Evolutionary conservation across 495 filamentous ascomycete species (phyloP).

Genomic region (Annulohypoxylon moriforme): DNA sequence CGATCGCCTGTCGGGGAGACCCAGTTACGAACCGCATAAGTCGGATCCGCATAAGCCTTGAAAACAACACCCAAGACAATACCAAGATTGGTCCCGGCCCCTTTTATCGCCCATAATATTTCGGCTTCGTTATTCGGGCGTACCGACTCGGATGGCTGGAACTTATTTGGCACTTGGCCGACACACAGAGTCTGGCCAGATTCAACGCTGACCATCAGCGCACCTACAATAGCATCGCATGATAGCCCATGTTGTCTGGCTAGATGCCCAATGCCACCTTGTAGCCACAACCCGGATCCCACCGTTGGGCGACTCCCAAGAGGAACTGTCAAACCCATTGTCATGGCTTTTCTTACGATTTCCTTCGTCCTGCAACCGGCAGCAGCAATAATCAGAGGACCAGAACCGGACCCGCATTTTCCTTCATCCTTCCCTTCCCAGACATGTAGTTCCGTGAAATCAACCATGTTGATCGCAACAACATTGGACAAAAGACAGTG

Average conservation of each 20-base stretch:
- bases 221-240: conserved; percentile 71
- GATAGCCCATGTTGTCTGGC: conserved; percentile 67
- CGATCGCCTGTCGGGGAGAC: conserved; percentile 58
- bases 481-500: no score
- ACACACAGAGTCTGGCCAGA: conserved; percentile 62
- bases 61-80: conserved; percentile 71
- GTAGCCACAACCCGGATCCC: conserved; percentile 70
- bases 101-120: conserved; percentile 70
- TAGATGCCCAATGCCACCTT: conserved; percentile 73
- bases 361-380: conserved; percentile 68
- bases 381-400: conserved; percentile 61
- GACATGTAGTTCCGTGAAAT: no score
- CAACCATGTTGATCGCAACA: no score
- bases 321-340: conserved; percentile 65
- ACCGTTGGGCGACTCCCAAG: conserved; percentile 71
- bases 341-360: conserved; percentile 65
- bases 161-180: conserved; percentile 63
- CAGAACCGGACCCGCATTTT: no score
- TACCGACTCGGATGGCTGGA: conserved; percentile 60
- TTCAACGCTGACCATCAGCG: conserved; percentile 66
- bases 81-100: conserved; percentile 72
- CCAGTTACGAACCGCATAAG: conserved; percentile 63
- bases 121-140: conserved; percentile 62
- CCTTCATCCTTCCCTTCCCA: no score
- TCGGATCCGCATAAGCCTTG: conserved; percentile 59